These are phyloP conservation scores for Schrenkiella parvula DNA, from an alignment of 345 rosid genomes.

Conservation along the genomic window DNA sequence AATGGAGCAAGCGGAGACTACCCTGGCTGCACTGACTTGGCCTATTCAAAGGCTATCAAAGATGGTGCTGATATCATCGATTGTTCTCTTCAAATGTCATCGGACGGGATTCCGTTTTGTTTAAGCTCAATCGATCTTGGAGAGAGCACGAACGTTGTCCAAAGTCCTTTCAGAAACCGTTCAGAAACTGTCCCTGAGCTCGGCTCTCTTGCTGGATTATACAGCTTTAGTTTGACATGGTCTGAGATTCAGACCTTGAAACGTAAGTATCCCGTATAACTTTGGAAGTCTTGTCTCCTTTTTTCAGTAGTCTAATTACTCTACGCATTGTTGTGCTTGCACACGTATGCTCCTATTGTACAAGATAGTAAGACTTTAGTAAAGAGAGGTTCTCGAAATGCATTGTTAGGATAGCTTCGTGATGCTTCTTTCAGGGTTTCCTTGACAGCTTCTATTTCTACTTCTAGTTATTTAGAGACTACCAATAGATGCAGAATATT, in stretches of 20 bases:
- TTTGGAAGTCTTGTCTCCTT: neutral
- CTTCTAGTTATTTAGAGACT: neutral
- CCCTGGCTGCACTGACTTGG: constrained; percentile 81
- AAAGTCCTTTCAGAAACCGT: constrained; percentile 40
- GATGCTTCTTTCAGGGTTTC: neutral
- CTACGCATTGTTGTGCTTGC: neutral
- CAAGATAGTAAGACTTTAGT: neutral
- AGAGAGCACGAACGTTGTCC: constrained; percentile 40
- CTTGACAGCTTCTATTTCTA: neutral
- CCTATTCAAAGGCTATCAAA: constrained; percentile 63
- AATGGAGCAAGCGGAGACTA: constrained; percentile 93
- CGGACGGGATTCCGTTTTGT: constrained; percentile 72
- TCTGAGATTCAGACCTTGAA: constrained; percentile 52
- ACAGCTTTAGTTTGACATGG: constrained; percentile 68
- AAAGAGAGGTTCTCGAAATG: neutral
- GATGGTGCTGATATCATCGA: constrained; percentile 75
- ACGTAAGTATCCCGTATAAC: constrained; percentile 44
- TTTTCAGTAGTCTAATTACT: neutral
- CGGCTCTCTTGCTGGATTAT: constrained; percentile 36
- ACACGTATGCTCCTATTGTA: neutral
- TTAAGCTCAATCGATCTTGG: constrained; percentile 56
- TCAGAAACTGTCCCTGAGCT: constrained; percentile 44
- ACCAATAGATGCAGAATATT: neutral
- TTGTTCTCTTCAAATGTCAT: constrained; percentile 83
- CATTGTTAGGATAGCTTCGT: no score